Conservation (phyloP, 148 eudicot genomes). For the Rhododendron molle region DNA sequence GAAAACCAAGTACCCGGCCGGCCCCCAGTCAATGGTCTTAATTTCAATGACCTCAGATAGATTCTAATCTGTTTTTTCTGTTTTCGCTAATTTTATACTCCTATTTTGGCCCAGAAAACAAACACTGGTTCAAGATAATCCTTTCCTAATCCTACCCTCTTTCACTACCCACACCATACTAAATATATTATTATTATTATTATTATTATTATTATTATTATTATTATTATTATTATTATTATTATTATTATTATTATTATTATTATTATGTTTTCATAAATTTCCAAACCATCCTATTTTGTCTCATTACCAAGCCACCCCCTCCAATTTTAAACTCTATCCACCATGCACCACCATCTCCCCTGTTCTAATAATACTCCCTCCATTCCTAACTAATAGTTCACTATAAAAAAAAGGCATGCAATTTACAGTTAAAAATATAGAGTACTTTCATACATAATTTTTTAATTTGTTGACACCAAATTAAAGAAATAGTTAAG, state of each 20-base stretch:
- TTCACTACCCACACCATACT: not conserved
- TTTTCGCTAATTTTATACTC: not conserved
- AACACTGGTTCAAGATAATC: not conserved
- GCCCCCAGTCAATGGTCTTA: not conserved
- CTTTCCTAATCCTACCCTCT: not conserved
- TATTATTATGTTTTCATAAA: no score
- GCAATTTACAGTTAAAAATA: no score
- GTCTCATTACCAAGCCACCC: not conserved
- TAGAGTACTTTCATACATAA: no score
- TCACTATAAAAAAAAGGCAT: no score
- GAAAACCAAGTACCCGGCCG: no score
- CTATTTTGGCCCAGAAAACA: not conserved
- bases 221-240: not conserved
- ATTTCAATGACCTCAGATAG: not conserved
- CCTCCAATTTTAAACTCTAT: not conserved
- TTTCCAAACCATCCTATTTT: not conserved
- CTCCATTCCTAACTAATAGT: no score
- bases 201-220: not conserved
- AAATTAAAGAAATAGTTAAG: no score
- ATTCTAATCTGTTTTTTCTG: not conserved
- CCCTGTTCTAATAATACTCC: not conserved
- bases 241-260: not conserved
- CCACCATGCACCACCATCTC: not conserved
- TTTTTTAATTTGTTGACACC: no score
- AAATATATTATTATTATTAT: not conserved